These are phyloP conservation scores for Hymenochaete sp. DNA, from an alignment of 1,284 basidiomycete species.

Conservation along the genomic window DNA sequence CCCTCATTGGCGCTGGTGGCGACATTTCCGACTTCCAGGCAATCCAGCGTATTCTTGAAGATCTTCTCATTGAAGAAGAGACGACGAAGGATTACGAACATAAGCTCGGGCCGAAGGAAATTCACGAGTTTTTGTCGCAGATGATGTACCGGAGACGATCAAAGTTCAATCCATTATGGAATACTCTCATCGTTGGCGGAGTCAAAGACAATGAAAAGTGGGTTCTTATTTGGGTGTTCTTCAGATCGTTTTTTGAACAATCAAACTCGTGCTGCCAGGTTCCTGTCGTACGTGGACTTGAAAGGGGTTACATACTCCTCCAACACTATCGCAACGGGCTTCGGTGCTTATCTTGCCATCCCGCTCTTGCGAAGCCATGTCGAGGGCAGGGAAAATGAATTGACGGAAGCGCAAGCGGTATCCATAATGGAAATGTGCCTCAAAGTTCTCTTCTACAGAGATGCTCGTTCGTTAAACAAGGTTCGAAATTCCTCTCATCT, in stretches of 20 bases:
- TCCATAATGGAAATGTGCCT: conserved; percentile 81
- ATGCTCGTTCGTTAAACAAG: conserved; percentile 94
- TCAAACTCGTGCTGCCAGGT: conserved; percentile 39
- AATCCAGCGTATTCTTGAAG: conserved; percentile 72
- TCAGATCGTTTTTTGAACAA: background rate
- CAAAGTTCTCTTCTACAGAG: conserved; percentile 94
- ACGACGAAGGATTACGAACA: conserved; percentile 78
- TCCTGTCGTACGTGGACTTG: conserved; percentile 94
- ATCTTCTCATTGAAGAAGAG: conserved; percentile 71
- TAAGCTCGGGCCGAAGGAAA: conserved; percentile 77
- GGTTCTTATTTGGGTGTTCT: background rate
- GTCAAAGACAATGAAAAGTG: conserved; percentile 74
- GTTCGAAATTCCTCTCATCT: conserved; percentile 34
- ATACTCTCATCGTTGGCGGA: conserved; percentile 90
- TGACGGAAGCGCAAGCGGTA: conserved; percentile 77
- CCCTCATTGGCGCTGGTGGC: conserved; percentile 86
- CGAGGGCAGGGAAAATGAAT: conserved; percentile 68
- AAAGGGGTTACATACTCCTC: conserved; percentile 92
- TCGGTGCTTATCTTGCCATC: conserved; percentile 91
- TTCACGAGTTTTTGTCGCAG: conserved; percentile 89
- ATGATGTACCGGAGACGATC: conserved; percentile 87
- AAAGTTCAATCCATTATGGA: conserved; percentile 95
- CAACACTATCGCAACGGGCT: conserved; percentile 94
- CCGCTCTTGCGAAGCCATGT: conserved; percentile 87
- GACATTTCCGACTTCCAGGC: conserved; percentile 99